Percentiles rank a stretch among this genome's conserved stretches.
phyloP scores from a whole-genome alignment of 2,329 filamentous ascomycete genomes.

The Didymella lethalis region DNA sequence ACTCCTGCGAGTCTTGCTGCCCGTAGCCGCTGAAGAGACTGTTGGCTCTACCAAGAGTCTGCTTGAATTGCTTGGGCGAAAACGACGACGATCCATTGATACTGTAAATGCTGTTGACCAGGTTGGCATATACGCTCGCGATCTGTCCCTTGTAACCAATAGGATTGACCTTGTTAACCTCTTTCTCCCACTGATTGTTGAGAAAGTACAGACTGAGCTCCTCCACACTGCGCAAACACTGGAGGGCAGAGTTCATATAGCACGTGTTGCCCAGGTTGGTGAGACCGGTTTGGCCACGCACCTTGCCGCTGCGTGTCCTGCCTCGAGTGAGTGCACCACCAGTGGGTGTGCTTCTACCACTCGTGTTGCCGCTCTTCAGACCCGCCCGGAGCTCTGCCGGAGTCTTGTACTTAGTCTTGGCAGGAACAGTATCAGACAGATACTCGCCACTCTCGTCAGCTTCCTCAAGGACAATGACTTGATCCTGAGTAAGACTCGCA shows the following conservation, averaged over 20 bases:
- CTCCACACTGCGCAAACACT: conserved; percentile 92
- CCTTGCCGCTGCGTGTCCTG: conserved; percentile 72
- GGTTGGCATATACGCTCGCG: conserved; percentile 79
- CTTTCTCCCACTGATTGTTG: conserved; percentile 69
- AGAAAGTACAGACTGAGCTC: conserved; percentile 94
- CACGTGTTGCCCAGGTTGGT: conserved; percentile 95
- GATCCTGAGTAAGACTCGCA: conserved; percentile 73
- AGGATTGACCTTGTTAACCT: conserved; percentile 86
- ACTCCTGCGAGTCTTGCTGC: conserved; percentile 97
- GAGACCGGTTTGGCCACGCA: conserved; percentile 80
- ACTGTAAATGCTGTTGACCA: conserved; percentile 81
- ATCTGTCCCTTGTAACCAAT: conserved; percentile 86
- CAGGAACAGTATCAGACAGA: conserved; percentile 58
- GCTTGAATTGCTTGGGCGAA: conserved; percentile 82
- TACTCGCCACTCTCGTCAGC: conserved; percentile 63
- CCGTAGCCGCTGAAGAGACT: conserved; percentile 91
- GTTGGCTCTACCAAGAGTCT: conserved; percentile 79
- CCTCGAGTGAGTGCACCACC: conserved; percentile 73
- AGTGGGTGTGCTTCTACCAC: conserved; percentile 75
- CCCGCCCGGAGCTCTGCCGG: conserved; percentile 31
- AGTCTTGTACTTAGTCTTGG: conserved; percentile 54
- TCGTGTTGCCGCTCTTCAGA: conserved; percentile 53
- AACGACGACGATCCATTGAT: conserved; percentile 72
- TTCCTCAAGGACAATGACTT: conserved; percentile 86
- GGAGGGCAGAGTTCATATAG: conserved; percentile 98